Evolutionary conservation across 495 filamentous ascomycete genomes (phyloP).

Genomic region (Trichoderma reesei): DNA sequence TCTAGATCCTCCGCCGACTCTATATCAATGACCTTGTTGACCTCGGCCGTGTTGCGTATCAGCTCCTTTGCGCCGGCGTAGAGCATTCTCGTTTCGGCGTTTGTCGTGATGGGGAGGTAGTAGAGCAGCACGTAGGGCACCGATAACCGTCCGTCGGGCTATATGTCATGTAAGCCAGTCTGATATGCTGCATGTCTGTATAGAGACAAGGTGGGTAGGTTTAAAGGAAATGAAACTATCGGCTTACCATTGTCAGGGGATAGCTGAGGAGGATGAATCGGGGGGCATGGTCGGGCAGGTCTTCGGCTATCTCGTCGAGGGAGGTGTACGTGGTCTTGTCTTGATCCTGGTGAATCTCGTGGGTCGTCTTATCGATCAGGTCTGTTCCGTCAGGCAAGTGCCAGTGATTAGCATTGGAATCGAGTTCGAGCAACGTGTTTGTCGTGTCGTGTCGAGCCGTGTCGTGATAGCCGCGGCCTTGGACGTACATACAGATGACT

Average conservation of each 20-base stretch:
- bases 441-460: too few species aligned
- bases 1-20: conserved; percentile 66
- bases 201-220: neutral
- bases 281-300: conserved; percentile 86
- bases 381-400: conserved; percentile 38
- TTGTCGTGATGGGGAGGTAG: conserved; percentile 84
- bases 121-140: conserved; percentile 85
- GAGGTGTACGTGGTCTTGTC: conserved; percentile 62
- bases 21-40: conserved; percentile 71
- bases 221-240: neutral
- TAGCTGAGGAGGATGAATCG: conserved; percentile 85
- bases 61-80: conserved; percentile 93
- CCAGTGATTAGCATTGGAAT: conserved; percentile 16
- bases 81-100: conserved; percentile 74
- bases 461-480: too few species aligned
- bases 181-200: neutral
- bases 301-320: conserved; percentile 70
- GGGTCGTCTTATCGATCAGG: conserved; percentile 72
- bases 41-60: conserved; percentile 83
- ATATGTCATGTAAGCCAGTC: neutral
- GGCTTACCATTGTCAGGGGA: conserved; percentile 67
- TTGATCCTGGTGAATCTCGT: conserved; percentile 77
- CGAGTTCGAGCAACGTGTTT: too few species aligned
- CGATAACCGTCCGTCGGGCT: conserved; percentile 38
- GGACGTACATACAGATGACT: conserved; percentile 70